A percentile compares a stretch with the other conserved stretches of the same genome.
These are phyloP conservation scores for Priceomyces melissophilus DNA, from an alignment of 805 yeast species.

Conservation along the genomic window DNA sequence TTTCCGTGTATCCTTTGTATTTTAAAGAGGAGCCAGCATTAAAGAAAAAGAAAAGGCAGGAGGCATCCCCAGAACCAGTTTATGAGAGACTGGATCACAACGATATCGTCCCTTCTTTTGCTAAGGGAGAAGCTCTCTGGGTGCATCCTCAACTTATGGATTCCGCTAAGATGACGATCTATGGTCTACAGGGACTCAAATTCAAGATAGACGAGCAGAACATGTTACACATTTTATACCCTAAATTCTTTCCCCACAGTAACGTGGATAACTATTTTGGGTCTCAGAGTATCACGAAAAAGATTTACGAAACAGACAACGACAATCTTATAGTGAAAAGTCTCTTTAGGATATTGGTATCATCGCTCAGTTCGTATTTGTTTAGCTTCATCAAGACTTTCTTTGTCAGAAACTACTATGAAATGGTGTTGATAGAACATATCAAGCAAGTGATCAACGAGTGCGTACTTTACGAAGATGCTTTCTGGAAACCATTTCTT, in stretches of 20 bases:
- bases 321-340: conserved; percentile 14
- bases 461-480: conserved; percentile 16
- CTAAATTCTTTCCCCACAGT: conserved; percentile 40
- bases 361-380: conserved; percentile 14
- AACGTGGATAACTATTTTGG: conserved; percentile 42
- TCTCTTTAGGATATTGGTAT: conserved; percentile 17
- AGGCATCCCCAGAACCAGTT: neutral
- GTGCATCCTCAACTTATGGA: conserved; percentile 34
- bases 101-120: conserved; percentile 8
- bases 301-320: conserved; percentile 12
- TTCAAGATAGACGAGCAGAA: conserved; percentile 39
- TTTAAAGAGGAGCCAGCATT: neutral
- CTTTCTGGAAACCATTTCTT: conserved; percentile 10
- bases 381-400: conserved; percentile 27
- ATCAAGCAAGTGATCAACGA: conserved; percentile 29
- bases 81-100: neutral
- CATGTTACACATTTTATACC: conserved; percentile 41
- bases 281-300: conserved; percentile 13
- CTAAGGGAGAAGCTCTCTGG: conserved; percentile 26
- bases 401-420: conserved; percentile 24
- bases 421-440: conserved; percentile 25
- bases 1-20: conserved; percentile 14
- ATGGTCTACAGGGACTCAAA: conserved; percentile 39
- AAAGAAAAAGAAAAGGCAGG: neutral
- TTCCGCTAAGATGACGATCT: conserved; percentile 36